These are phyloP conservation scores for Zangia roseola DNA, from an alignment of 768 basidiomycete genomes.

Conservation along the genomic window DNA sequence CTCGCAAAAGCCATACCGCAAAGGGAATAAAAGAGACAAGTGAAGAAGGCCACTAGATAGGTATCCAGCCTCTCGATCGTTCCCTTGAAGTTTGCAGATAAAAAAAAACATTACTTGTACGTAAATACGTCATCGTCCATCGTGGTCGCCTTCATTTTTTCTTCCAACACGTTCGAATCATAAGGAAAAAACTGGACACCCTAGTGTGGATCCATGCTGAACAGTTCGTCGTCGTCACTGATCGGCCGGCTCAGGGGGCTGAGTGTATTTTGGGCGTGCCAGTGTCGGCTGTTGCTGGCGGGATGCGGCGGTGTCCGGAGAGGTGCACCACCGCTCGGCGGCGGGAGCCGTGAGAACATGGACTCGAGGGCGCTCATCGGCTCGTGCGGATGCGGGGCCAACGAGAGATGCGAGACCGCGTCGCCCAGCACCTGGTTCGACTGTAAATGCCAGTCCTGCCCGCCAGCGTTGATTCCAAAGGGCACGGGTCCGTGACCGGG, in stretches of 20 bases:
- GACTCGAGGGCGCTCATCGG: slow-evolving; percentile 41
- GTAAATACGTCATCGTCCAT: slow-evolving; percentile 24
- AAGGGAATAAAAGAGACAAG: slow-evolving; percentile 4
- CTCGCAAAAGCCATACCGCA: slow-evolving; percentile 8
- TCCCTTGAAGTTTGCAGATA: slow-evolving; percentile 16
- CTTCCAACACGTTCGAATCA: neutral
- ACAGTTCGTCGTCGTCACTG: slow-evolving; percentile 67
- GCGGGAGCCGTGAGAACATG: slow-evolving; percentile 50
- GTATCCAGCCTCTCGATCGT: slow-evolving; percentile 30
- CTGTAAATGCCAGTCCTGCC: slow-evolving; percentile 29
- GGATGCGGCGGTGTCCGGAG: slow-evolving; percentile 29
- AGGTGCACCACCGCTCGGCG: slow-evolving; percentile 17
- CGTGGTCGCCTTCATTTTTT: slow-evolving; percentile 9
- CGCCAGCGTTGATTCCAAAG: slow-evolving; percentile 31
- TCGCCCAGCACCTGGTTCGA: slow-evolving; percentile 24
- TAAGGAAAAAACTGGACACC: too few species aligned
- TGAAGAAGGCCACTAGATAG: slow-evolving; percentile 28
- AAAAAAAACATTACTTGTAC: slow-evolving; percentile 26
- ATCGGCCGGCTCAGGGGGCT: slow-evolving; percentile 65
- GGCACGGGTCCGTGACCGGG: slow-evolving; percentile 32
- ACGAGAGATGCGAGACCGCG: slow-evolving; percentile 20
- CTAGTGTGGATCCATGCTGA: slow-evolving; percentile 53
- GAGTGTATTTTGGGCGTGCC: slow-evolving; percentile 38
- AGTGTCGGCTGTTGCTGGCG: slow-evolving; percentile 29
- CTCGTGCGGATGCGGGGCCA: slow-evolving; percentile 27